phyloP scores from a whole-genome alignment of 2,329 filamentous ascomycete species.

The Stagonosporopsis chrysanthemi region DNA sequence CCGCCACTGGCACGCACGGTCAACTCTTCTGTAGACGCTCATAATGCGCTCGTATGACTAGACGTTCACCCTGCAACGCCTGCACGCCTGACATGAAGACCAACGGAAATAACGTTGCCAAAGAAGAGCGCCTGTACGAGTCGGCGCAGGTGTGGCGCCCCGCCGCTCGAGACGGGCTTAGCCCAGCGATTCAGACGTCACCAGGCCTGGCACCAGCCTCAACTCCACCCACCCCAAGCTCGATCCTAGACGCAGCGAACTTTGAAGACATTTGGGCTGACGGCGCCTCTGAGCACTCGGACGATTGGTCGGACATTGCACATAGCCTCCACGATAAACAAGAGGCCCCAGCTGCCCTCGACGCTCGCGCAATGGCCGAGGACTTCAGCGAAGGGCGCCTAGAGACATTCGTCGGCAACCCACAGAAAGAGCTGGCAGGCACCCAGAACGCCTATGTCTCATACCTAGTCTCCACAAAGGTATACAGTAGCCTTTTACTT shows the following conservation, averaged over 20 bases:
- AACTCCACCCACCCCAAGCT: conserved; percentile 9
- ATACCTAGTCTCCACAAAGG: conserved; percentile 90
- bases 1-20: conserved; percentile 3
- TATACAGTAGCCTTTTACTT: conserved; percentile 50
- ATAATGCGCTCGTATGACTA: conserved; percentile 2
- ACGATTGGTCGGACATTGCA: conserved; percentile 8
- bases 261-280: conserved; percentile 9
- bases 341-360: background rate
- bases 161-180: background rate
- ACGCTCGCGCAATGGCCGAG: conserved; percentile 38
- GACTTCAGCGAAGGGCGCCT: conserved; percentile 70
- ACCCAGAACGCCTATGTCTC: conserved; percentile 97
- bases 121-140: background rate
- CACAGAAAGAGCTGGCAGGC: conserved; percentile 94
- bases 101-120: background rate
- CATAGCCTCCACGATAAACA: background rate
- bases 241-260: conserved; percentile 3
- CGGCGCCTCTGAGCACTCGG: conserved; percentile 4
- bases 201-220: conserved; percentile 9
- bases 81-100: background rate
- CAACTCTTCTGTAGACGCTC: conserved; percentile 1
- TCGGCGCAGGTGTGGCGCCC: conserved; percentile 5
- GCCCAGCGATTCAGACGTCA: conserved; percentile 6
- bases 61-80: background rate
- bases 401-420: conserved; percentile 81